A percentile compares a stretch with the other conserved stretches of the same genome.
phyloP scores from a whole-genome alignment of 2,329 filamentous ascomycete genomes.

The Raffaelea ambrosiae region DNA sequence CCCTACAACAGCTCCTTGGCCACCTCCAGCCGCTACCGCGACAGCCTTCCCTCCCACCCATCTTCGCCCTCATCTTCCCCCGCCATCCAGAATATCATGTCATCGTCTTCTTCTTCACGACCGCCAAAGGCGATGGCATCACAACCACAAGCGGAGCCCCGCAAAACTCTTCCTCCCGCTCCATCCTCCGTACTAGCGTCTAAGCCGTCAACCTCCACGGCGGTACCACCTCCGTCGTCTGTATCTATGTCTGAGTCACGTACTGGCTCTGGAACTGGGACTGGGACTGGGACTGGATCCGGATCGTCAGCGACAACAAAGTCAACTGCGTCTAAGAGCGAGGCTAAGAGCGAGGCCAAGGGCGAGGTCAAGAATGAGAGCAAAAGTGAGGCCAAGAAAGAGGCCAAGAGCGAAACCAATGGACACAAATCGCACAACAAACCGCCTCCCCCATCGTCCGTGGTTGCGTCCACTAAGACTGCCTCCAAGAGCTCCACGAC shows the following conservation, averaged over 20 bases:
- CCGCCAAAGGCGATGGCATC: not conserved
- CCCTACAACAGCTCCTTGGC: not conserved
- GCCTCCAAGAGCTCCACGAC: conserved; percentile 13
- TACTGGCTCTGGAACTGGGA: too few relatives aligned
- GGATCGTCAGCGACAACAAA: too few relatives aligned
- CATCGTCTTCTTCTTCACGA: not conserved
- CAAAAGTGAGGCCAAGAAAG: too few relatives aligned
- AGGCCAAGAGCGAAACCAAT: conserved; percentile 6
- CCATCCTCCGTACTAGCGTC: not conserved
- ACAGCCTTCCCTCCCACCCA: not conserved
- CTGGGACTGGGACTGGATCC: too few relatives aligned
- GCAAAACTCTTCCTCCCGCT: not conserved
- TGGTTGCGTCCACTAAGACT: conserved; percentile 21
- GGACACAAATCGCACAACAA: conserved; percentile 12
- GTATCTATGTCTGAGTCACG: too few relatives aligned
- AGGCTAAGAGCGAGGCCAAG: too few relatives aligned
- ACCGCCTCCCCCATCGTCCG: conserved; percentile 4
- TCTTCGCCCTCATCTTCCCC: not conserved
- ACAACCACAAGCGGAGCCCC: too few relatives aligned
- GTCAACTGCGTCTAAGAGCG: too few relatives aligned
- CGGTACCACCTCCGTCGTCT: too few relatives aligned
- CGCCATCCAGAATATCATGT: not conserved
- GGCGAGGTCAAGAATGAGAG: too few relatives aligned
- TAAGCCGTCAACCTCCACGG: too few relatives aligned
- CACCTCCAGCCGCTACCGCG: not conserved